Evolutionary conservation across 1,284 basidiomycete genomes (phyloP).

Genomic region (Cryptococcus amylolentus): DNA sequence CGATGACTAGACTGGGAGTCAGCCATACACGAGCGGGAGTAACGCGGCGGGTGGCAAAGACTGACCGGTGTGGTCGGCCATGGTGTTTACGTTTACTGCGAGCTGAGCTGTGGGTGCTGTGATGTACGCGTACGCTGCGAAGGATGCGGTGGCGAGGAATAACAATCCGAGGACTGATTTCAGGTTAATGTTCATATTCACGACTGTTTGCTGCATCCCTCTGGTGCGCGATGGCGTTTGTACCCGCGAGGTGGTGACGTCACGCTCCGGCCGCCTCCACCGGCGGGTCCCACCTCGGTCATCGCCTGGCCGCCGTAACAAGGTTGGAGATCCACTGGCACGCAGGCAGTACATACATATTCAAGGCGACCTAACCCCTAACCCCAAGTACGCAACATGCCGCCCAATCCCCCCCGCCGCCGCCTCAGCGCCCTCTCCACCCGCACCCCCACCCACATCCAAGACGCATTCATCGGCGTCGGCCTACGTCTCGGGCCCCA

Average conservation of each 20-base stretch:
- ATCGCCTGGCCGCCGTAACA: too few species aligned
- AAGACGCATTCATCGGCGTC: slow-evolving; percentile 39
- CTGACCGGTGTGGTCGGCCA: slow-evolving; percentile 30
- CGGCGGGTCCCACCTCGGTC: neutral
- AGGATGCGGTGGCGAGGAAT: neutral
- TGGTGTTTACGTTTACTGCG: slow-evolving; percentile 6
- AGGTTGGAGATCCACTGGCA: too few species aligned
- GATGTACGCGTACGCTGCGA: neutral
- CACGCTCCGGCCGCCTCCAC: neutral
- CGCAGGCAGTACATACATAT: too few species aligned
- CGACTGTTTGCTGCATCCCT: neutral
- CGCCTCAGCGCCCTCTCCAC: slow-evolving; percentile 22
- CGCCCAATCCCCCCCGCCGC: neutral
- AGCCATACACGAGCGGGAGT: neutral
- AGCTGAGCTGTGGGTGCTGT: neutral
- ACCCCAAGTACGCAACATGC: slow-evolving; percentile 6
- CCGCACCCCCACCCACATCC: slow-evolving; percentile 24
- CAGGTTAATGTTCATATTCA: neutral
- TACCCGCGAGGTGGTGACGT: neutral
- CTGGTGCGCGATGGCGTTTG: neutral
- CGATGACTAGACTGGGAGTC: slow-evolving; percentile 24
- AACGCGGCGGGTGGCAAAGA: neutral
- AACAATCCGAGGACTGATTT: neutral
- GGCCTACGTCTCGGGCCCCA: slow-evolving; percentile 17
- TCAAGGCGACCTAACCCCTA: slow-evolving; percentile 4